Percentiles rank a stretch among this genome's conserved stretches.
phyloP scores from a whole-genome alignment of 495 filamentous ascomycete genomes.

The Hypoxylon lienhwacheense region DNA sequence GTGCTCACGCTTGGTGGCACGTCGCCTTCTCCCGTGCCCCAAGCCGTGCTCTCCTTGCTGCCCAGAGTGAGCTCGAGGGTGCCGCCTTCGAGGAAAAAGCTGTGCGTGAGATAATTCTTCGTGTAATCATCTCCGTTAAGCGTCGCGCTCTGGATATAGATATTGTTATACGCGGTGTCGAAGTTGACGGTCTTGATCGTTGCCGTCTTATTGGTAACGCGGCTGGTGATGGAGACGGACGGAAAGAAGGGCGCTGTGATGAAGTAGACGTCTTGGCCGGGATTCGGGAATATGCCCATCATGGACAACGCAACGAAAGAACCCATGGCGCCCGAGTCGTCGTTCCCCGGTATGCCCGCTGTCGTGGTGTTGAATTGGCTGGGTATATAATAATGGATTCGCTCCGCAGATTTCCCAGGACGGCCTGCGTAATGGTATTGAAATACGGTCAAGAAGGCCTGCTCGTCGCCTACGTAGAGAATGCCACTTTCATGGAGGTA shows the following conservation, averaged over 20 bases:
- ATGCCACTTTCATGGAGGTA: conserved; percentile 63
- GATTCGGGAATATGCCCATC: conserved; percentile 67
- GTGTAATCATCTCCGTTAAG: conserved; percentile 63
- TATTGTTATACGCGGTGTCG: conserved; percentile 61
- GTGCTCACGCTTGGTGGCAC: conserved; percentile 58
- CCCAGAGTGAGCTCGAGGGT: conserved; percentile 65
- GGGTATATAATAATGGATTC: conserved; percentile 66
- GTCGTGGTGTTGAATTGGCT: conserved; percentile 60
- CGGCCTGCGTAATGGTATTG: conserved; percentile 70
- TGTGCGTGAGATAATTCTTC: conserved; percentile 67
- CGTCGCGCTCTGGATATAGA: conserved; percentile 68
- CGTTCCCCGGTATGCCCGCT: conserved; percentile 67
- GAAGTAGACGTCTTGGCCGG: conserved; percentile 69
- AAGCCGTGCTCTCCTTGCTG: conserved; percentile 59
- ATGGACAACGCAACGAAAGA: conserved; percentile 64
- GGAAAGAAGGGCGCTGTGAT: conserved; percentile 67
- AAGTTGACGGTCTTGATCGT: conserved; percentile 64
- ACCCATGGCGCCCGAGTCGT: conserved; percentile 70
- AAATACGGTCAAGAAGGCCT: conserved; percentile 64
- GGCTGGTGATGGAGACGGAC: conserved; percentile 59
- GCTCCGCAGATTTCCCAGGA: conserved; percentile 61
- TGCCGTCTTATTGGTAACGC: conserved; percentile 61
- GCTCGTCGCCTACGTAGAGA: conserved; percentile 67
- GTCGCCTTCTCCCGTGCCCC: conserved; percentile 64
- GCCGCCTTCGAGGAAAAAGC: conserved; percentile 66